These are phyloP conservation scores for Clitopilus passeckerianus DNA, from an alignment of 768 basidiomycete genomes.

Conservation along the genomic window DNA sequence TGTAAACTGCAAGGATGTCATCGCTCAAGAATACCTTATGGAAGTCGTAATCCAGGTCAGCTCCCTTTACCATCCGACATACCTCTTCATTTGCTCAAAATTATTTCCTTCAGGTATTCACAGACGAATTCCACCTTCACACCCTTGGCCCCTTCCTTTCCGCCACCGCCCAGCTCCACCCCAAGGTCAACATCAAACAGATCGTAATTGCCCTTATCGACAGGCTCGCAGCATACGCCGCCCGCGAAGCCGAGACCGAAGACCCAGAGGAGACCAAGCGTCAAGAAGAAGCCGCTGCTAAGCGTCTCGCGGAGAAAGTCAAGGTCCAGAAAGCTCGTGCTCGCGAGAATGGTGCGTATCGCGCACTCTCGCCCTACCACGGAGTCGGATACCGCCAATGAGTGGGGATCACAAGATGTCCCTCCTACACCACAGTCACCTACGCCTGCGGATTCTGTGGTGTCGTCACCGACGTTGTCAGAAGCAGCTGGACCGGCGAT, in stretches of 20 bases:
- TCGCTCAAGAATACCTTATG: constrained; percentile 99
- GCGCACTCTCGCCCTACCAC: constrained; percentile 23
- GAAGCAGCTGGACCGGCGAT: not conserved
- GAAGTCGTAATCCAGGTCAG: constrained; percentile 97
- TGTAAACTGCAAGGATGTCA: constrained; percentile 97
- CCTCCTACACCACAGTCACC: constrained; percentile 32
- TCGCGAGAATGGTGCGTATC: constrained; percentile 44
- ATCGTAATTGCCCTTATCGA: constrained; percentile 98
- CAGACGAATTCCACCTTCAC: constrained; percentile 97
- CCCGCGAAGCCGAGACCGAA: constrained; percentile 95
- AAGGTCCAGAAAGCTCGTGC: constrained; percentile 63
- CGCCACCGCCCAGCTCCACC: constrained; percentile 93
- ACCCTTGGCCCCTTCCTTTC: constrained; percentile 95
- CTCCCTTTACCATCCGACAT: not conserved
- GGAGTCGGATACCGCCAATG: constrained; percentile 27
- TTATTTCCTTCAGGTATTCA: constrained; percentile 70
- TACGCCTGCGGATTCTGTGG: constrained; percentile 23
- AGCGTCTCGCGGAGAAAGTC: constrained; percentile 83
- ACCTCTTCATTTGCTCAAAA: constrained; percentile 1
- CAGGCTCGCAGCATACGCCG: constrained; percentile 91
- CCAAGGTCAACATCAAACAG: constrained; percentile 97
- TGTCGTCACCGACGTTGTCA: constrained; percentile 15
- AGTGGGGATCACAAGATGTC: constrained; percentile 25
- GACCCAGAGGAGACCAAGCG: constrained; percentile 91
- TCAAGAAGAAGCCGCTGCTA: constrained; percentile 91